A percentile compares a stretch with the other conserved stretches of the same genome.
Conservation (phyloP, 108 stramenopile genomes). For the Pseudonitzschia pungens region DNA sequence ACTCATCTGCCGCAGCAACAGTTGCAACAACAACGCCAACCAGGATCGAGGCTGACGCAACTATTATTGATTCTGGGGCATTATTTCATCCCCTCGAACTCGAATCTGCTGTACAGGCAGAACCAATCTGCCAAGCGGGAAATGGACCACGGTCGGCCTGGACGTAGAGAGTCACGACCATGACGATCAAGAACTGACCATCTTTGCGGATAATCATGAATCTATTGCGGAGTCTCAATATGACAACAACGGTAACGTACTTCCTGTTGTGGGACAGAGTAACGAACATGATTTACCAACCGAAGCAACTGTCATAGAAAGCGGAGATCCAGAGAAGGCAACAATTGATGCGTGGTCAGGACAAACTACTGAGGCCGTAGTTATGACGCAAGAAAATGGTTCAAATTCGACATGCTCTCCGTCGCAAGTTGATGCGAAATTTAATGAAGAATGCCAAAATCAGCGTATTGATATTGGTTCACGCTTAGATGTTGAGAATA, state of each 20-base stretch:
- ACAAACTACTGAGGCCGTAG: constrained; percentile 7
- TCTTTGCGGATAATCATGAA: background rate
- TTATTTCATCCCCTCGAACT: constrained; percentile 6
- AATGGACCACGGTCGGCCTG: background rate
- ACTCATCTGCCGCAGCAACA: too few species aligned
- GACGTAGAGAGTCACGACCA: background rate
- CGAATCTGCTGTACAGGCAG: constrained; percentile 15
- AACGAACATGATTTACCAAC: constrained; percentile 5
- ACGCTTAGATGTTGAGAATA: background rate
- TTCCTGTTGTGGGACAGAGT: background rate
- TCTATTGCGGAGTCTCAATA: background rate
- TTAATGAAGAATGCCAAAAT: background rate
- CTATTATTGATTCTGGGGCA: too few species aligned
- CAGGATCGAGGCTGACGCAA: too few species aligned
- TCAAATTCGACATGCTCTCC: background rate
- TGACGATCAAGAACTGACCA: background rate
- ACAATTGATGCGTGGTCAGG: constrained; percentile 4
- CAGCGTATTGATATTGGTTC: background rate
- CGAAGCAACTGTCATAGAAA: constrained; percentile 25
- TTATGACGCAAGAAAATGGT: background rate
- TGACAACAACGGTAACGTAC: background rate
- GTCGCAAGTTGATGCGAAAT: background rate
- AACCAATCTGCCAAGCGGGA: background rate
- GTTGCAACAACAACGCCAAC: too few species aligned
- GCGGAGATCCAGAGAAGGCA: constrained; percentile 12